Evolutionary conservation across 1,284 basidiomycete genomes (phyloP), one percentile per base, ranked within the genome.

Genomic region (Dichomitus squalens): DNA sequence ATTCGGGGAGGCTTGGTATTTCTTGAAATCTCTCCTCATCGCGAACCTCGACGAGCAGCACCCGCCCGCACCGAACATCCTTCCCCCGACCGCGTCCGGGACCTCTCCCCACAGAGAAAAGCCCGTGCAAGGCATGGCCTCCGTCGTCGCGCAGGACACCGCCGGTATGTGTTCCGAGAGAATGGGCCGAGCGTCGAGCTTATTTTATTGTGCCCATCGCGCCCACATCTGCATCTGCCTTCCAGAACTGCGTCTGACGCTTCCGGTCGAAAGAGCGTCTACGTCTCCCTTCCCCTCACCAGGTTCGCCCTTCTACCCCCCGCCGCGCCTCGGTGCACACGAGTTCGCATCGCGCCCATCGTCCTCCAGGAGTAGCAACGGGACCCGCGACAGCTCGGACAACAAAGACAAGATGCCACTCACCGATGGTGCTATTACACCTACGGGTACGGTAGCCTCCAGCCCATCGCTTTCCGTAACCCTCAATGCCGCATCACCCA

Each of bases 211-310:
- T 61, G 35, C 49, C 29, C 29, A 31, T 31, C 52, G 57, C 43
- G n/a, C n/a, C n/a, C 29, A 12, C 40, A 43, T 40, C 51, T 35
- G 44, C 39, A 48, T 49, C 46, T 46, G 55, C 55, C 39, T 58
- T 58, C 43, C 64, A 72, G 72, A 73, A 61, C 53, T 66, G 53
- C 72, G 76, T 52, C 76, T 83, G 44, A 79, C 79, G 8, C 73
- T 83, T 55, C 73, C 76, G 35, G 66, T 81, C 49, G 76, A 80
- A 61, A 71, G 73, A 27, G 73, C 78, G 8, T 76, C 81, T 25
- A 74, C 80, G 0, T 83, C 83, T 8, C 85, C 86, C 4, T 88
- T 88, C 66, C 87, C 87, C 1, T 86, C 85, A 0, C 87, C 87
- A 16, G 83, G 83, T 0, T 86, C 84, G 8, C 78, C 84, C 0